Percentiles rank a stretch among this genome's conserved stretches.
Conservation (phyloP, 192 early-diverging fungal species). For the Coemansia sp. region DNA sequence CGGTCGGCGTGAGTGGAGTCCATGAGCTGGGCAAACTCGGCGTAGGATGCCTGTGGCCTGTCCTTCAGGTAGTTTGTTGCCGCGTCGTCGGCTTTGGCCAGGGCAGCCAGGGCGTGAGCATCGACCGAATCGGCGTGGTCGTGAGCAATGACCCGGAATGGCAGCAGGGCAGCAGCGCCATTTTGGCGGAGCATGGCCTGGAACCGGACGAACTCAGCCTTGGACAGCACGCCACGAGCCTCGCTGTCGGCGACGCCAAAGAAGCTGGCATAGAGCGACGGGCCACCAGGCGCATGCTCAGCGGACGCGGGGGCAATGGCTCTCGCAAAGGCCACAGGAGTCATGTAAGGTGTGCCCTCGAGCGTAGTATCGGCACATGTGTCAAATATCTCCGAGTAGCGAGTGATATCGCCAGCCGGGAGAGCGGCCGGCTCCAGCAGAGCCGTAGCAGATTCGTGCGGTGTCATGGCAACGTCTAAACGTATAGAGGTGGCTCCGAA, state of each 20-base stretch:
- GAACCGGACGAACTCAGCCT: slow-evolving; percentile 61
- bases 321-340: slow-evolving; percentile 46
- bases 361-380: slow-evolving; percentile 39
- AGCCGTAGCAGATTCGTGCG: not conserved
- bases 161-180: slow-evolving; percentile 60
- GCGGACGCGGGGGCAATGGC: slow-evolving; percentile 40
- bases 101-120: slow-evolving; percentile 15
- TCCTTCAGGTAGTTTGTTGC: slow-evolving; percentile 31
- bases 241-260: slow-evolving; percentile 60
- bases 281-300: not conserved
- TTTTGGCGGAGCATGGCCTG: slow-evolving; percentile 53
- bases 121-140: slow-evolving; percentile 16
- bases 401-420: slow-evolving; percentile 38
- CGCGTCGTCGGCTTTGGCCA: slow-evolving; percentile 25
- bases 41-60: slow-evolving; percentile 29
- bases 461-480: slow-evolving; percentile 7
- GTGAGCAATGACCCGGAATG: slow-evolving; percentile 48
- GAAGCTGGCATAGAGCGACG: slow-evolving; percentile 41
- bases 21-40: slow-evolving; percentile 52
- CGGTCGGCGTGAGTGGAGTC: slow-evolving; percentile 37
- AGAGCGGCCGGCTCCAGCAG: slow-evolving; percentile 15
- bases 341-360: slow-evolving; percentile 52
- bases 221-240: slow-evolving; percentile 42
- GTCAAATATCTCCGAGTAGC: slow-evolving; percentile 50
- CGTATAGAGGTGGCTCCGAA: not conserved